Evolutionary conservation across 768 basidiomycete species (phyloP).

Genomic region (Lentinus tigrinus): DNA sequence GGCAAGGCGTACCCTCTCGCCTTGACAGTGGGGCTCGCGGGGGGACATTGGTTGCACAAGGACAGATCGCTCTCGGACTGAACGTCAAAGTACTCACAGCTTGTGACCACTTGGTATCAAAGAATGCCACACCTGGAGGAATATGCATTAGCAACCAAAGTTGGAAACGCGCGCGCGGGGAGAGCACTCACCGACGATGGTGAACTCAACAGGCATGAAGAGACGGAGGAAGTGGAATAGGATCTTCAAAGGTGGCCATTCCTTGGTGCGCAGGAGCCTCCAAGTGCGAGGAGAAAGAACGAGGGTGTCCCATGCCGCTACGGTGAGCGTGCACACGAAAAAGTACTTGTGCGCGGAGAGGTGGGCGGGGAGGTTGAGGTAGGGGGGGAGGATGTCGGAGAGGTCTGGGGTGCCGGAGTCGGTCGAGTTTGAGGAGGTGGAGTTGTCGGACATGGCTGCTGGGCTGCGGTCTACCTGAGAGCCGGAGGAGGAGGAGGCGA

Average conservation of each 20-base stretch:
- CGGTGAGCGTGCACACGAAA: constrained; percentile 85
- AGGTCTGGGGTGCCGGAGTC: constrained; percentile 11
- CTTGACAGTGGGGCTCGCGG: no score
- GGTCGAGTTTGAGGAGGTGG: constrained; percentile 15
- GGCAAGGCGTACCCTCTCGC: no score
- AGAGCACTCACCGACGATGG: constrained; percentile 67
- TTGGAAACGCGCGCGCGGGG: constrained; percentile 11
- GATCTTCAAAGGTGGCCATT: constrained; percentile 78
- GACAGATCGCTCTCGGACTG: no score
- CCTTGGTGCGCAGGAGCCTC: constrained; percentile 57
- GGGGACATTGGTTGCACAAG: no score
- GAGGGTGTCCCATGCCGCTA: constrained; percentile 87
- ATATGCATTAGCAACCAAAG: constrained; percentile 4
- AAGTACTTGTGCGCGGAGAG: constrained; percentile 87
- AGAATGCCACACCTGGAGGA: constrained; percentile 74
- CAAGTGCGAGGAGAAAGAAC: constrained; percentile 80
- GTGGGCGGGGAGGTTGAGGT: constrained; percentile 74
- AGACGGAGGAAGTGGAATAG: constrained; percentile 72
- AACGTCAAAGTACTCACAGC: constrained; percentile 47
- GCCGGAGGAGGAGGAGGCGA: constrained; percentile 1
- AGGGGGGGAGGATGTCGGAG: constrained; percentile 49
- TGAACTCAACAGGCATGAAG: constrained; percentile 80
- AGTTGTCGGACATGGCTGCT: constrained; percentile 16
- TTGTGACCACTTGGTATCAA: constrained; percentile 68
- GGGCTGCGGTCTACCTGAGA: constrained; percentile 13